Evolutionary conservation across 1,139 yeast species (phyloP).

Genomic region (Magnusiomyces ingens): DNA sequence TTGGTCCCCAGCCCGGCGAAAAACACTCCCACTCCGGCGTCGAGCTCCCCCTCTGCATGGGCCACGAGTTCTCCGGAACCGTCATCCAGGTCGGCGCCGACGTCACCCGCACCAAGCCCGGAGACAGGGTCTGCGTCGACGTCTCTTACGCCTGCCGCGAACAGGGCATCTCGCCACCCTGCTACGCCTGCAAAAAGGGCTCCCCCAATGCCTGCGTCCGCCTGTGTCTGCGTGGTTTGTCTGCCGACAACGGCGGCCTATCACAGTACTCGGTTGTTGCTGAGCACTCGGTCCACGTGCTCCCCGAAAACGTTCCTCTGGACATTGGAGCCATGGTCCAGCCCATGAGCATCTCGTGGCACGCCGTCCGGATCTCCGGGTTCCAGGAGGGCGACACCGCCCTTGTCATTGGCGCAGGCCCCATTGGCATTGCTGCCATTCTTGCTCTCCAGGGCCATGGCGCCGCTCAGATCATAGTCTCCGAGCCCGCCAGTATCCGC

Average conservation of each 20-base stretch:
- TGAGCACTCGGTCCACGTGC: slow-evolving; percentile 28
- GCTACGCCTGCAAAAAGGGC: slow-evolving; percentile 42
- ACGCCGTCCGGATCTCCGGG: slow-evolving; percentile 45
- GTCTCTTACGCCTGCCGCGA: slow-evolving; percentile 50
- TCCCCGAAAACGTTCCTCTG: slow-evolving; percentile 44
- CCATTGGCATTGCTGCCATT: slow-evolving; percentile 42
- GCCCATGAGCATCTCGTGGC: slow-evolving; percentile 56
- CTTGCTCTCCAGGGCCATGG: slow-evolving; percentile 49
- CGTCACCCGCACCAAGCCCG: slow-evolving; percentile 33
- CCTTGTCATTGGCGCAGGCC: slow-evolving; percentile 56
- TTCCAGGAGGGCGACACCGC: slow-evolving; percentile 40
- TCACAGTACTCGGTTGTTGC: slow-evolving; percentile 46
- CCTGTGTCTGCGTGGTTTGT: slow-evolving; percentile 42
- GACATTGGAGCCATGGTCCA: slow-evolving; percentile 53
- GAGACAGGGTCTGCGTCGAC: slow-evolving; percentile 44
- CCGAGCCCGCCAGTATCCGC: slow-evolving; percentile 54
- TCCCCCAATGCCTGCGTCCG: slow-evolving; percentile 43
- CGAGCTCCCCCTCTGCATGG: slow-evolving; percentile 39
- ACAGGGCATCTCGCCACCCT: slow-evolving; percentile 25
- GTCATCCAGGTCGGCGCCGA: slow-evolving; percentile 34
- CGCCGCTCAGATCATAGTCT: slow-evolving; percentile 47
- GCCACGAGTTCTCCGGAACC: slow-evolving; percentile 50
- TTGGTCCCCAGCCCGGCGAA: slow-evolving; percentile 30
- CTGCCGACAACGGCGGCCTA: slow-evolving; percentile 46
- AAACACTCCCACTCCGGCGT: slow-evolving; percentile 27